phyloP scores from a whole-genome alignment of 192 early-diverging fungal species.

The Cladochytrium replicatum region DNA sequence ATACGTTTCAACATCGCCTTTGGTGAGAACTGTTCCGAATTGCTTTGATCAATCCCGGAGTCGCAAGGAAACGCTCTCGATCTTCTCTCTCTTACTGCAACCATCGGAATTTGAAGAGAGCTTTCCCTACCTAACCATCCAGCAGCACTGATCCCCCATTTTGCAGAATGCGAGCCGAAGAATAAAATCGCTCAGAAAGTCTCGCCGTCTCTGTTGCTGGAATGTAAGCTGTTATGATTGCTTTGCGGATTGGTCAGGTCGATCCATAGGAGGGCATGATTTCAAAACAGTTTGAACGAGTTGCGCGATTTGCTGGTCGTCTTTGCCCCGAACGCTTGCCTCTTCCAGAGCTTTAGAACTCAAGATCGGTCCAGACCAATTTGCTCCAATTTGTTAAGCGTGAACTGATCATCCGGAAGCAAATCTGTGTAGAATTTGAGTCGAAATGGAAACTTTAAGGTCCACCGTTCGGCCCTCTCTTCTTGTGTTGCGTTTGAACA shows the following conservation, averaged over 20 bases:
- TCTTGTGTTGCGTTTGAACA: too few relatives aligned
- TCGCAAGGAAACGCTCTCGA: conserved; percentile 35
- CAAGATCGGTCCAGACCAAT: conserved; percentile 60
- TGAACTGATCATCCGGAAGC: conserved; percentile 56
- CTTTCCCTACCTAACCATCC: conserved; percentile 33
- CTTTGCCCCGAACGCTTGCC: conserved; percentile 57
- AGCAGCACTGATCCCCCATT: conserved; percentile 28
- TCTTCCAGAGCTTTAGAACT: conserved; percentile 80
- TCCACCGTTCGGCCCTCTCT: too few relatives aligned
- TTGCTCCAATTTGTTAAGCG: conserved; percentile 64
- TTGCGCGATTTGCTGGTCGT: not conserved
- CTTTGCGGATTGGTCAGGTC: conserved; percentile 12
- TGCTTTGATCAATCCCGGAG: too few relatives aligned
- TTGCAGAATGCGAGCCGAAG: conserved; percentile 38
- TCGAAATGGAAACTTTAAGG: conserved; percentile 33
- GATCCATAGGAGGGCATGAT: conserved; percentile 8
- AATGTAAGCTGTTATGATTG: conserved; percentile 10
- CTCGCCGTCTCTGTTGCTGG: conserved; percentile 24
- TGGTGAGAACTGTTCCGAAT: too few relatives aligned
- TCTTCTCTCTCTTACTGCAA: conserved; percentile 45
- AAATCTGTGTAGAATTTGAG: conserved; percentile 62
- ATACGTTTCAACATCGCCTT: too few relatives aligned
- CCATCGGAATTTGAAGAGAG: conserved; percentile 32
- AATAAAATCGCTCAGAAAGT: conserved; percentile 38
- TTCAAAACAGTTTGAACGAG: conserved; percentile 2